phyloP scores from a whole-genome alignment of 2,329 filamentous ascomycete genomes.

The Boeremia exigua region DNA sequence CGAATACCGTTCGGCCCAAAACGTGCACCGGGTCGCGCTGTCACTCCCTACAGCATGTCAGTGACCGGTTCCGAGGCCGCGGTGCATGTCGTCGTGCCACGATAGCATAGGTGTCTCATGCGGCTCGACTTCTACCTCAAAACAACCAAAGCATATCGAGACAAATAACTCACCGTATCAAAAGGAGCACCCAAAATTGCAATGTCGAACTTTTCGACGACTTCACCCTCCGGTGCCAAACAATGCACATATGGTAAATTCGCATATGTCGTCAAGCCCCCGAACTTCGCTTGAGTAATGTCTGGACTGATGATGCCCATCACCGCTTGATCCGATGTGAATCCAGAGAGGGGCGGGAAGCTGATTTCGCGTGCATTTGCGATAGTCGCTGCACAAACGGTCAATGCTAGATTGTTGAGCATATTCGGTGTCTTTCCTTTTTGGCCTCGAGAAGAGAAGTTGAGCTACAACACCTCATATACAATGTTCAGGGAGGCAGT shows the following conservation, averaged over 20 bases:
- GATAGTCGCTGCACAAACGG: not conserved
- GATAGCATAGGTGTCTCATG: not conserved
- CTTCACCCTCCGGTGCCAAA: constrained; percentile 42
- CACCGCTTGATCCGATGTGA: constrained; percentile 42
- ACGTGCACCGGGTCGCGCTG: constrained; percentile 59
- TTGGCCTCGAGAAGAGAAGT: not conserved
- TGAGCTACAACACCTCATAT: not conserved
- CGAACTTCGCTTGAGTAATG: constrained; percentile 44
- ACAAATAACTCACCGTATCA: constrained; percentile 50
- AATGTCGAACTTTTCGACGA: constrained; percentile 56
- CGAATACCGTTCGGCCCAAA: constrained; percentile 61
- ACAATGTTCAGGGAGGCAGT: not conserved
- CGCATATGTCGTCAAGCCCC: constrained; percentile 55
- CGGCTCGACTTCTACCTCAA: not conserved
- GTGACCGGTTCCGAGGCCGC: not conserved
- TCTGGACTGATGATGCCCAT: constrained; percentile 29
- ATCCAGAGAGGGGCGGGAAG: constrained; percentile 50
- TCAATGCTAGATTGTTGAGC: not conserved
- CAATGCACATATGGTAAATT: constrained; percentile 58
- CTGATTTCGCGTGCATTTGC: constrained; percentile 49
- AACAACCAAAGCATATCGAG: not conserved
- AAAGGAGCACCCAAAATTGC: constrained; percentile 58
- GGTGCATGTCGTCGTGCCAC: not conserved
- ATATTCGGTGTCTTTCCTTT: not conserved
- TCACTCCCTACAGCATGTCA: constrained; percentile 51